Conservation (phyloP, 1,139 yeast genomes). For the Zygoascus meyerae region DNA sequence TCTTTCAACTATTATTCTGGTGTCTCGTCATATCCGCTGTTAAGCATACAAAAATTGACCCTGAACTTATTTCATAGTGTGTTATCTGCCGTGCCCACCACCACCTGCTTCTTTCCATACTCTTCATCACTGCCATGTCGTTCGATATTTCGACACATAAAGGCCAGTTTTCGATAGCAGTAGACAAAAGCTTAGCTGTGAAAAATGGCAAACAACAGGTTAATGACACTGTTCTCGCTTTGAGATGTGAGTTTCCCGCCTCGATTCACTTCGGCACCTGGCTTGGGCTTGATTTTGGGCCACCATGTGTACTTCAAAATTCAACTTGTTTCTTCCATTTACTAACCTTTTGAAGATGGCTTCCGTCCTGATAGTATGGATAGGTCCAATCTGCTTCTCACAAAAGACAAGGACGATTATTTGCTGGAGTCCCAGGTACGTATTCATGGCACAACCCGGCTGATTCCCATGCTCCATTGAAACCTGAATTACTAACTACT, state of each 20-base stretch:
- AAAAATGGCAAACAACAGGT: too few relatives aligned
- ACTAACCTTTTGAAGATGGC: slow-evolving; percentile 19
- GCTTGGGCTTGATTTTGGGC: not conserved
- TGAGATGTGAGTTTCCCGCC: slow-evolving; percentile 17
- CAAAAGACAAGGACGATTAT: slow-evolving; percentile 23
- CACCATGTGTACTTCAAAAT: not conserved
- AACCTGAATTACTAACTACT: slow-evolving; percentile 1
- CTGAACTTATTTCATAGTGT: not conserved
- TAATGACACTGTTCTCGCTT: slow-evolving; percentile 13
- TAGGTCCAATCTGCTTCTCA: slow-evolving; percentile 16
- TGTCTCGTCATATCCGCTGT: too few relatives aligned
- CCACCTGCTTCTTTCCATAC: not conserved
- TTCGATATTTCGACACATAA: slow-evolving; percentile 8
- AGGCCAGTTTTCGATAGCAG: slow-evolving; percentile 11
- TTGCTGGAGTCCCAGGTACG: slow-evolving; percentile 18
- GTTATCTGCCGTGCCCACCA: not conserved
- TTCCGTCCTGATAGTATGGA: slow-evolving; percentile 29
- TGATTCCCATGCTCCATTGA: too few relatives aligned
- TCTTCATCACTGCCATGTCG: not conserved
- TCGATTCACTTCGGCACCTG: slow-evolving; percentile 5
- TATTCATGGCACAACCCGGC: not conserved
- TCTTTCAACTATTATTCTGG: too few relatives aligned
- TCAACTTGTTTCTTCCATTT: not conserved
- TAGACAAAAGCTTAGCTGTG: not conserved
- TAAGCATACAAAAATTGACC: too few relatives aligned